phyloP scores from a whole-genome alignment of 2,329 filamentous ascomycete genomes.

The Gnomoniopsis sp. region DNA sequence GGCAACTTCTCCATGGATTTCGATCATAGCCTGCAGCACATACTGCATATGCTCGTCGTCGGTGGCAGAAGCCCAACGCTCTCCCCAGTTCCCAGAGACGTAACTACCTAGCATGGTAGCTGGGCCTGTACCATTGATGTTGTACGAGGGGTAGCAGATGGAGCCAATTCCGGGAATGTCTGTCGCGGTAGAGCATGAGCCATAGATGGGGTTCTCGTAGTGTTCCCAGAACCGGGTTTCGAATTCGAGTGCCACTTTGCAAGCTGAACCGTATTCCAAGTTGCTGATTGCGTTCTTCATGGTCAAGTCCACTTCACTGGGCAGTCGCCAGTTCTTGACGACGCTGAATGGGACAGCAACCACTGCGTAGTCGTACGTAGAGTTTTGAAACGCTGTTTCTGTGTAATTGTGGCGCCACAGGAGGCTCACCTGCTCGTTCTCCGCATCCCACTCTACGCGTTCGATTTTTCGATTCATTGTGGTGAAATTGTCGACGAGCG shows the following conservation, averaged over 20 bases:
- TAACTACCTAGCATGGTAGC: slow-evolving; percentile 60
- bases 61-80: slow-evolving; percentile 41
- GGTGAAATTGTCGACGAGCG: slow-evolving; percentile 55
- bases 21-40: slow-evolving; percentile 62
- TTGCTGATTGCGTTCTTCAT: slow-evolving; percentile 46
- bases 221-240: slow-evolving; percentile 60
- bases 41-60: slow-evolving; percentile 61
- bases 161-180: slow-evolving; percentile 60
- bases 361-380: slow-evolving; percentile 63
- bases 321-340: slow-evolving; percentile 58
- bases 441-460: slow-evolving; percentile 50
- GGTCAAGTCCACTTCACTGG: slow-evolving; percentile 32
- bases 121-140: slow-evolving; percentile 60
- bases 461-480: slow-evolving; percentile 56
- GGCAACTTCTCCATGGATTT: slow-evolving; percentile 62
- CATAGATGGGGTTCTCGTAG: slow-evolving; percentile 52
- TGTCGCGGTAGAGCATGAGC: slow-evolving; percentile 54
- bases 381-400: slow-evolving; percentile 37
- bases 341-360: slow-evolving; percentile 62
- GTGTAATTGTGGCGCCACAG: slow-evolving; percentile 49
- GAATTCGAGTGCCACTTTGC: slow-evolving; percentile 66
- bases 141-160: slow-evolving; percentile 66
- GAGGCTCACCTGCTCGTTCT: slow-evolving; percentile 51
- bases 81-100: slow-evolving; percentile 38
- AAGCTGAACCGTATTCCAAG: slow-evolving; percentile 42